Base-by-base conservation (phyloP, 192 early-diverging fungal genomes). In the Rhizoclosmatium globosum region DNA sequence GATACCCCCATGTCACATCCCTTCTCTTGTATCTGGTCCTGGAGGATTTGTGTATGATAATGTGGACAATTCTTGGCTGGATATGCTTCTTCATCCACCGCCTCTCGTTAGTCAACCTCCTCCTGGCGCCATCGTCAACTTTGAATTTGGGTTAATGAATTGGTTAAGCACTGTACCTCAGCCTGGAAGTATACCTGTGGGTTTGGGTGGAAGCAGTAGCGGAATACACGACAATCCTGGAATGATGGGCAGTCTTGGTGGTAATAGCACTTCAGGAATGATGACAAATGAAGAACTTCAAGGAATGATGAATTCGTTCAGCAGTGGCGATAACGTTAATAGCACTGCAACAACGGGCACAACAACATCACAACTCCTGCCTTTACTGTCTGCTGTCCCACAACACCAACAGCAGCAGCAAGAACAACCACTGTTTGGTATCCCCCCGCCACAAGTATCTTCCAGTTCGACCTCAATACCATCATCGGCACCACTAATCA, bases 1-100 rank as follows among this genome's bases (percentile, higher is more conserved):
- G 56, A 64, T 64, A 64, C 62, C 62, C 7, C 62, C 62, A 39
- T 64, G 62, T 64, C 62, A 64, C 21, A 64, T 64, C 7, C 62
- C 62, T 17, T 41, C 62, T 7, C 62, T 64, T 7, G 62, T 64
- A 17, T 17, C 13, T 23, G 62, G 62, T 64, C 13, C 21, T 7
- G 41, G 41, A 11, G 62, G 62, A 23, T 64, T 64, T 64, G 62
- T 64, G 23, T 64, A 64, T 1, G 62, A 64, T 41, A 64, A 64
- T 64, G 62, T 64, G 23, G 62, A 64, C 21, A 17, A 6, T 17
- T 64, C 62, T 64, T 64, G 62, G 62, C 23, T 64, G 41, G 62
- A 64, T 64, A 64, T 64, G 62, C 23, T 64, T 6, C 21, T 64
- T 23, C 62, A 21, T 11, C 21, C 62, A 23, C n/a, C 56, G 15